Conservation (phyloP, 257 asterid species). For the Salvia rosmarinus region DNA sequence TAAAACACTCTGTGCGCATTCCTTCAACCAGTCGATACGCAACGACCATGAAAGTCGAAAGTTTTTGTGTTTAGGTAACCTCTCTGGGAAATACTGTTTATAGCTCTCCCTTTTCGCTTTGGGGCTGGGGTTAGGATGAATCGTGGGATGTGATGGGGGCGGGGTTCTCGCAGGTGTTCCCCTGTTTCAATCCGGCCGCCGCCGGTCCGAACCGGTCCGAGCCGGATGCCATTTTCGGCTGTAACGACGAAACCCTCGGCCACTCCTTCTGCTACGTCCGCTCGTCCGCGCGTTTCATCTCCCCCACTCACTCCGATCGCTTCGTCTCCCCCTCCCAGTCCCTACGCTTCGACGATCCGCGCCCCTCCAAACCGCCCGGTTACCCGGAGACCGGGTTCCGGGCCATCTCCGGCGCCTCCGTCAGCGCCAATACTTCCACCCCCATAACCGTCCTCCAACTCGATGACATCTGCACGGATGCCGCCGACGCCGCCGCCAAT, state of each 20-base stretch:
- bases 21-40: conserved; percentile 2
- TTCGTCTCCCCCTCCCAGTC: conserved; percentile 90
- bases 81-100: neutral
- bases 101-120: neutral
- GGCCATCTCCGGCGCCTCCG: conserved; percentile 93
- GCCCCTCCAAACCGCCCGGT: conserved; percentile 50
- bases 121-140: conserved; percentile 74
- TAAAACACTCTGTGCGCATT: neutral
- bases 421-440: conserved; percentile 82
- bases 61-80: neutral
- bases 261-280: conserved; percentile 99
- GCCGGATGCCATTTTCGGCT: conserved; percentile 62
- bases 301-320: conserved; percentile 92
- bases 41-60: neutral
- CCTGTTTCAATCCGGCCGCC: conserved; percentile 81
- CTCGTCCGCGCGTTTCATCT: conserved; percentile 83
- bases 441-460: conserved; percentile 78
- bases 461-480: conserved; percentile 60
- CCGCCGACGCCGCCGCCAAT: conserved; percentile 42
- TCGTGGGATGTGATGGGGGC: conserved; percentile 91
- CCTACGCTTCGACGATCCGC: conserved; percentile 84
- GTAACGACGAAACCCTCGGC: conserved; percentile 89
- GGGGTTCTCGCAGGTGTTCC: conserved; percentile 86
- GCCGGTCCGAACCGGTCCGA: conserved; percentile 66
- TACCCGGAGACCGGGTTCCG: conserved; percentile 79